phyloP scores from a whole-genome alignment of 2,329 filamentous ascomycete genomes.

The Colletotrichum sp. region DNA sequence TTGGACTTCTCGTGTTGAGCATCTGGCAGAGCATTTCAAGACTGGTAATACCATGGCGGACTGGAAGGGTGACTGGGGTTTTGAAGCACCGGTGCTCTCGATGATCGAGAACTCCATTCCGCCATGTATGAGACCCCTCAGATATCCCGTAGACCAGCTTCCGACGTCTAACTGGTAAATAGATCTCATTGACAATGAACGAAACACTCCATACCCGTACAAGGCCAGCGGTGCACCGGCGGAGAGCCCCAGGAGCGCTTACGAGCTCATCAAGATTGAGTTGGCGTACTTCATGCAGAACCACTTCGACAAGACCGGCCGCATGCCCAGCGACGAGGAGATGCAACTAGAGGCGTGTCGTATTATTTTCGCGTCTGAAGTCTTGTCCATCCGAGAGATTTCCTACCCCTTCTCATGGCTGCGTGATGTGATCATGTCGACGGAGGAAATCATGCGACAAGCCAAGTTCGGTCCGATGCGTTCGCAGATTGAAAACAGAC shows the following conservation, averaged over 20 bases:
- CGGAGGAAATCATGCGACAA: constrained; percentile 43
- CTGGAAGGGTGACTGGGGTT: constrained; percentile 75
- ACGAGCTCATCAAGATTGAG: constrained; percentile 65
- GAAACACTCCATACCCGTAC: constrained; percentile 61
- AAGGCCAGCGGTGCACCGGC: constrained; percentile 49
- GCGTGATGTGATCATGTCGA: constrained; percentile 61
- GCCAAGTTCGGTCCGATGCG: constrained; percentile 56
- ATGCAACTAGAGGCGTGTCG: constrained; percentile 64
- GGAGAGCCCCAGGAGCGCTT: constrained; percentile 60
- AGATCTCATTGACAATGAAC: constrained; percentile 70
- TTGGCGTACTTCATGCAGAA: constrained; percentile 57
- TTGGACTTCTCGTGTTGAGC: constrained; percentile 66
- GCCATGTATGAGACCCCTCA: constrained; percentile 57
- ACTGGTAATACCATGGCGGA: constrained; percentile 68
- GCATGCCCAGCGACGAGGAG: constrained; percentile 53
- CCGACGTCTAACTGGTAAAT: constrained; percentile 43
- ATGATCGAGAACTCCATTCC: constrained; percentile 72
- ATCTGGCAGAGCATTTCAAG: constrained; percentile 73
- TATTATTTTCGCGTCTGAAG: constrained; percentile 61
- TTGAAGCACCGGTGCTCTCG: constrained; percentile 63
- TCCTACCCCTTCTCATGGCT: constrained; percentile 56
- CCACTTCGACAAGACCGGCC: constrained; percentile 44
- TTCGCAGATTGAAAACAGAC: constrained; percentile 49
- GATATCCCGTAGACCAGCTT: constrained; percentile 40
- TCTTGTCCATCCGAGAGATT: constrained; percentile 44